Conservation (phyloP, 371 early-diverging fungal species). For the Vairimorpha apis region DNA sequence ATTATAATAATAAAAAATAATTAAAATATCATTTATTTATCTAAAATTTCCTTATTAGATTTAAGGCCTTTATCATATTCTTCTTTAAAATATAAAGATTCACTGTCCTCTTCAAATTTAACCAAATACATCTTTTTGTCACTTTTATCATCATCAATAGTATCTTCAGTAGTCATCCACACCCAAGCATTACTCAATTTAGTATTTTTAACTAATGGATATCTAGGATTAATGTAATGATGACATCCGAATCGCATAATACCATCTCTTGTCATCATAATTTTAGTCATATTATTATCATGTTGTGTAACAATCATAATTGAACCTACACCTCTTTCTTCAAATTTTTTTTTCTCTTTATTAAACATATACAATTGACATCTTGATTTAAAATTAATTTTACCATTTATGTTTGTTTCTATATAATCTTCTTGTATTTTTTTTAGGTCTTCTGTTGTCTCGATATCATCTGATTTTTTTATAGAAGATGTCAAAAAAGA, state of each 20-base stretch:
- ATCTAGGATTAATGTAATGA: constrained; percentile 51
- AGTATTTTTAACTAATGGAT: constrained; percentile 13
- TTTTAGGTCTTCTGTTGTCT: constrained; percentile 36
- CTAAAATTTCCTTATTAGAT: constrained; percentile 29
- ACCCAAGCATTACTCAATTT: constrained; percentile 37
- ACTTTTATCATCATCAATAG: constrained; percentile 37
- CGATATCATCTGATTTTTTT: constrained; percentile 25
- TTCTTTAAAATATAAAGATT: constrained; percentile 39
- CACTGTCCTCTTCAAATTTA: constrained; percentile 49
- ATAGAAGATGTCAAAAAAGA: constrained; percentile 29
- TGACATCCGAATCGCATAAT: constrained; percentile 51
- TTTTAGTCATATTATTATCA: constrained; percentile 27
- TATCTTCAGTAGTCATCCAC: constrained; percentile 55
- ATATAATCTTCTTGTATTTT: constrained; percentile 69
- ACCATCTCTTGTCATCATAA: constrained; percentile 53
- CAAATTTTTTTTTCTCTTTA: constrained; percentile 39
- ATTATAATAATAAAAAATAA: too few relatives aligned
- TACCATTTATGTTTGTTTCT: constrained; percentile 63
- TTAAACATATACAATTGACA: constrained; percentile 46
- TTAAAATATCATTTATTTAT: constrained; percentile 2
- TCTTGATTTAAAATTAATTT: constrained; percentile 40
- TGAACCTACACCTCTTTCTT: constrained; percentile 47
- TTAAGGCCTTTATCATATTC: constrained; percentile 41
- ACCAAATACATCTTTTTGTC: constrained; percentile 45
- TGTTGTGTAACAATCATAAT: constrained; percentile 37